A percentile compares a stretch with the other conserved stretches of the same genome.
Evolutionary conservation across 352 stramenopile genomes (phyloP).

Genomic region (Saprolegnia parasitica): DNA sequence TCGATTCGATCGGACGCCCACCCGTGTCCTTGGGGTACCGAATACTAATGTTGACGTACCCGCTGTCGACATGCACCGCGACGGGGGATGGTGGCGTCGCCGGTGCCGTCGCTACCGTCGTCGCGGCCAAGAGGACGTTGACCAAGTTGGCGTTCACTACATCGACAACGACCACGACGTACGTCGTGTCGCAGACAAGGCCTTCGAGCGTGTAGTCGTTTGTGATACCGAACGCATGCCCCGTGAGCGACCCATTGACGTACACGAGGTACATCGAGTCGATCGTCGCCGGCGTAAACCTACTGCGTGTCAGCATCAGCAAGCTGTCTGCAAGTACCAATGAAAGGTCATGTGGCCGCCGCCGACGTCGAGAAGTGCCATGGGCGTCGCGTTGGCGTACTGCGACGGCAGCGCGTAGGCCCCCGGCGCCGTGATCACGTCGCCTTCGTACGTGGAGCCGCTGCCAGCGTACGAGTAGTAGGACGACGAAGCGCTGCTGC

Average conservation of each 20-base stretch:
- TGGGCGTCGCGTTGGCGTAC: conserved; percentile 6
- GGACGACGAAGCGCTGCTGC: too few species aligned
- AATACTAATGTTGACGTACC: background rate
- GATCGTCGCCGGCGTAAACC: conserved; percentile 14
- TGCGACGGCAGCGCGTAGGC: background rate
- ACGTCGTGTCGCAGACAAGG: background rate
- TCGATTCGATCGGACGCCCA: background rate
- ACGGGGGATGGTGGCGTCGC: background rate
- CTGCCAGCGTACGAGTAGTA: too few species aligned
- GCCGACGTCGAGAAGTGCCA: conserved; percentile 2
- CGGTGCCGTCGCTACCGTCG: background rate
- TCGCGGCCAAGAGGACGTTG: conserved; percentile 3
- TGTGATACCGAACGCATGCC: background rate
- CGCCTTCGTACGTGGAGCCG: too few species aligned
- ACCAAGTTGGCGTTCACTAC: background rate
- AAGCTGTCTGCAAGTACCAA: conserved; percentile 2
- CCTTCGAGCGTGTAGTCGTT: conserved; percentile 17
- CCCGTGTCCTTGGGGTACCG: background rate
- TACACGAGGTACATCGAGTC: conserved; percentile 6
- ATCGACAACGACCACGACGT: conserved; percentile 9
- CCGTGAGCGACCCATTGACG: background rate
- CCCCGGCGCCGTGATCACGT: background rate
- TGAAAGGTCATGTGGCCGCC: conserved; percentile 12
- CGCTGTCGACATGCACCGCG: background rate
- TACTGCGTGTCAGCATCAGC: background rate